Conservation (phyloP, 2,329 filamentous ascomycete species). For the Ploettnerulaceae sp. region DNA sequence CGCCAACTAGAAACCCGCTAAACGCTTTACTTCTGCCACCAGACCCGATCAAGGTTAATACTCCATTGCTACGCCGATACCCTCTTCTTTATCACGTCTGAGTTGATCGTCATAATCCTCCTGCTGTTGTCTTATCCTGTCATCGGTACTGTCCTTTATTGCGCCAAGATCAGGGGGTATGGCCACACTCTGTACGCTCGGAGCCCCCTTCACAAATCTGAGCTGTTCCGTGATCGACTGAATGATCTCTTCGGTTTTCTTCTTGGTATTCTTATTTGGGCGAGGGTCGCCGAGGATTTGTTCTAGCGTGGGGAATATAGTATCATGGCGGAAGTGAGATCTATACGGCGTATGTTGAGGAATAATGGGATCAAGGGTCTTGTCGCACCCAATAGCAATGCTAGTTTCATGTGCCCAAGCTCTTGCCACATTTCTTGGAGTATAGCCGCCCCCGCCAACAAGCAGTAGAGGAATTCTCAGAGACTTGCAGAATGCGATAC, state of each 20-base stretch:
- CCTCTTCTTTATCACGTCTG: conserved; percentile 52
- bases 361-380: conserved; percentile 66
- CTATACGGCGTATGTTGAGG: conserved; percentile 80
- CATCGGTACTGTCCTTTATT: conserved; percentile 65
- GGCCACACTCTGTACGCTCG: conserved; percentile 78
- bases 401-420: conserved; percentile 97
- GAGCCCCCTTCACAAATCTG: conserved; percentile 76
- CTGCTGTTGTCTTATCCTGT: conserved; percentile 58
- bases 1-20: no score
- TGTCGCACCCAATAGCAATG: conserved; percentile 72
- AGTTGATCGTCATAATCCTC: conserved; percentile 53
- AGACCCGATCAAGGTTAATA: no score
- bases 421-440: conserved; percentile 89
- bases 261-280: conserved; percentile 71
- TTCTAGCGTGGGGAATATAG: conserved; percentile 81
- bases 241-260: conserved; percentile 71
- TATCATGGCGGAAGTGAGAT: conserved; percentile 82
- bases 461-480: conserved; percentile 78
- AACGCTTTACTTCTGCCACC: no score
- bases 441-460: conserved; percentile 93
- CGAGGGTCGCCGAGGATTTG: conserved; percentile 61
- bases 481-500: conserved; percentile 82
- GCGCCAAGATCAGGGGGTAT: conserved; percentile 73
- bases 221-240: conserved; percentile 79
- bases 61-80: conserved; percentile 54